These are phyloP conservation scores for Alternaria conjuncta DNA, from an alignment of 2,329 filamentous ascomycete genomes.

Conservation along the genomic window DNA sequence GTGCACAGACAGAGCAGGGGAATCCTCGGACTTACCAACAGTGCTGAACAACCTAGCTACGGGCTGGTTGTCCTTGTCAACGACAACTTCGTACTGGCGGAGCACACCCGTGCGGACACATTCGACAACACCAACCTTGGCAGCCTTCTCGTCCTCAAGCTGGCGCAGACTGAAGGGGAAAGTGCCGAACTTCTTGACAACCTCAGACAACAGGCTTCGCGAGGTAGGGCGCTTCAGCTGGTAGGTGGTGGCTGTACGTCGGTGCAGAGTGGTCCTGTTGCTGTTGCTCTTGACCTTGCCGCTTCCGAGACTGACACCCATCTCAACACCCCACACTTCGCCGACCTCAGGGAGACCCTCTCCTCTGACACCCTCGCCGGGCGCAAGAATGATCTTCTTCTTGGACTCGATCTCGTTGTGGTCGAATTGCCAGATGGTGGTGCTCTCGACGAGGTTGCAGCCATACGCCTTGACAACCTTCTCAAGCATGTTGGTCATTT, in stretches of 20 bases:
- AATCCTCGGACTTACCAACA: constrained; percentile 81
- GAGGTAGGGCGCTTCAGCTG: constrained; percentile 93
- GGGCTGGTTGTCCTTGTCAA: constrained; percentile 85
- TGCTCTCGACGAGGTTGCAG: constrained; percentile 94
- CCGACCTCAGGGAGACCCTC: constrained; percentile 87
- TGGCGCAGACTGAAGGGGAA: constrained; percentile 99
- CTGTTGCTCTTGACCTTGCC: constrained; percentile 95
- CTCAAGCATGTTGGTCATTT: constrained; percentile 87
- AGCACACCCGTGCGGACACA: constrained; percentile 92
- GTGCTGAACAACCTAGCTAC: constrained; percentile 91
- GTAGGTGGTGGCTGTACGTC: constrained; percentile 90
- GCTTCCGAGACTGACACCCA: constrained; percentile 86
- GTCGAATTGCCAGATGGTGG: constrained; percentile 95
- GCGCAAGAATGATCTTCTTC: constrained; percentile 96
- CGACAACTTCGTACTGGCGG: constrained; percentile 94
- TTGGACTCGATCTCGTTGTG: constrained; percentile 96
- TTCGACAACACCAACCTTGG: constrained; percentile 94
- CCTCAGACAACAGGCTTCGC: constrained; percentile 88
- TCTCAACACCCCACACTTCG: constrained; percentile 97
- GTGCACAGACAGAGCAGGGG: constrained; percentile 1
- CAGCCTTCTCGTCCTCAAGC: constrained; percentile 93
- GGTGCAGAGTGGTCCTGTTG: constrained; percentile 87
- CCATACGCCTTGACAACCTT: constrained; percentile 92
- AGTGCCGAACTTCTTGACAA: constrained; percentile 94
- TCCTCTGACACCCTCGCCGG: constrained; percentile 85